phyloP scores from a whole-genome alignment of 2,329 filamentous ascomycete species.

The Lachnellula cervina region DNA sequence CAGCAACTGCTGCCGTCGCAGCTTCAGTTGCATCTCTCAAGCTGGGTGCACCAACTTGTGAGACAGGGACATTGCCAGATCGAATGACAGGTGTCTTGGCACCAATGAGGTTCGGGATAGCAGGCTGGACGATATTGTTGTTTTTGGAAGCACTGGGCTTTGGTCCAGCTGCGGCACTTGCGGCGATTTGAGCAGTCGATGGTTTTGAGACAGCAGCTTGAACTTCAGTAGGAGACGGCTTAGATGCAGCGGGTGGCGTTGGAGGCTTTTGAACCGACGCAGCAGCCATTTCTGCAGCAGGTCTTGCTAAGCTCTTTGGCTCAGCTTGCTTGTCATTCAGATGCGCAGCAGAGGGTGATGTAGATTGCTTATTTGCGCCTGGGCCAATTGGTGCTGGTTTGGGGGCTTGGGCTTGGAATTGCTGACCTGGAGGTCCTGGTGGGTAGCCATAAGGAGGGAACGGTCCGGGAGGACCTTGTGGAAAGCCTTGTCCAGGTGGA shows the following conservation, averaged over 20 bases:
- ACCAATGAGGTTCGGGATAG: conserved; percentile 49
- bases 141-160: conserved; percentile 35
- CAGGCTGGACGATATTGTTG: conserved; percentile 55
- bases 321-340: conserved; percentile 45
- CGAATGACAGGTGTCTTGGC: conserved; percentile 37
- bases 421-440: conserved; percentile 52
- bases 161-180: conserved; percentile 7
- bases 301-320: conserved; percentile 48
- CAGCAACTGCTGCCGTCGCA: conserved; percentile 71
- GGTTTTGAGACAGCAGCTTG: conserved; percentile 41
- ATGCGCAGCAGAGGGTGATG: conserved; percentile 39
- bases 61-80: conserved; percentile 20
- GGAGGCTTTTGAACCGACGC: conserved; percentile 44
- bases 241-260: conserved; percentile 62
- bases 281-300: conserved; percentile 32
- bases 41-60: conserved; percentile 34
- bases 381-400: conserved; percentile 50
- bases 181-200: conserved; percentile 12
- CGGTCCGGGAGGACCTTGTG: conserved; percentile 60
- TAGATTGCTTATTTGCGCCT: conserved; percentile 43
- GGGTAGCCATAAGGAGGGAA: conserved; percentile 43
- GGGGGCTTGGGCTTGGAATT: conserved; percentile 24
- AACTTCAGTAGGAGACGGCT: conserved; percentile 53
- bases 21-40: conserved; percentile 67
- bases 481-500: conserved; percentile 69